A percentile compares a stretch with the other conserved stretches of the same genome.
These are phyloP conservation scores for Phialemonium atrogriseum DNA, from an alignment of 2,329 filamentous ascomycete species.

Conservation along the genomic window DNA sequence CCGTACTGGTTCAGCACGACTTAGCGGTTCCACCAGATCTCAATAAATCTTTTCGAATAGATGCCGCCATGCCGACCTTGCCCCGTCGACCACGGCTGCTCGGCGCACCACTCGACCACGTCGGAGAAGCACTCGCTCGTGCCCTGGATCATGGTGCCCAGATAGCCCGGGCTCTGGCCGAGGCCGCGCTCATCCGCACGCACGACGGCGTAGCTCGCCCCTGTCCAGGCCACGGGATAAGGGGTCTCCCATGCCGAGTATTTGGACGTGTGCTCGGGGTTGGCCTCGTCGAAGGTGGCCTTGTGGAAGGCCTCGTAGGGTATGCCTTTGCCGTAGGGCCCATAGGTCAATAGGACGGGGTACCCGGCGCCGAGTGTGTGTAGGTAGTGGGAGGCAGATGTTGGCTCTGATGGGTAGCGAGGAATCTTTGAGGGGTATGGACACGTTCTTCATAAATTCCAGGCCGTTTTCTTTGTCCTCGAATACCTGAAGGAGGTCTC, in stretches of 20 bases:
- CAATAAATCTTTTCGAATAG: constrained; percentile 48
- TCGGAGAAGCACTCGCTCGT: constrained; percentile 41
- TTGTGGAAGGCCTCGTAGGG: constrained; percentile 42
- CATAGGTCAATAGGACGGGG: constrained; percentile 62
- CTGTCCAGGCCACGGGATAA: constrained; percentile 48
- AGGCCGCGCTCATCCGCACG: constrained; percentile 41
- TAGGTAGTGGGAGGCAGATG: constrained; percentile 17
- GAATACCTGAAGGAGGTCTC: constrained; percentile 10
- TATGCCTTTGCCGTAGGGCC: constrained; percentile 68
- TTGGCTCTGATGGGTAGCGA: constrained; percentile 19
- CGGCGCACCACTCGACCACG: constrained; percentile 39
- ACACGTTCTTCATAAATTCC: constrained; percentile 17
- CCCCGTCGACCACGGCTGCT: constrained; percentile 36
- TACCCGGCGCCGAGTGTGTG: constrained; percentile 17
- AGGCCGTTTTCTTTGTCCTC: constrained; percentile 11
- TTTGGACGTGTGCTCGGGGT: constrained; percentile 41
- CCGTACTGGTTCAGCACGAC: constrained; percentile 64
- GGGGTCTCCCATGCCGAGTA: constrained; percentile 54
- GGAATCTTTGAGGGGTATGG: constrained; percentile 16
- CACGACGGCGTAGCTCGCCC: constrained; percentile 44
- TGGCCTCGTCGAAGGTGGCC: constrained; percentile 38
- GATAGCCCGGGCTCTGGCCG: constrained; percentile 36
- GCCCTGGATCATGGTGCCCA: constrained; percentile 40
- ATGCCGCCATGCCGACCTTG: constrained; percentile 53
- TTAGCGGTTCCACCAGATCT: constrained; percentile 60